Evolutionary conservation across 495 filamentous ascomycete genomes (phyloP).

Genomic region (Pseudomonodictys pantanalensis): DNA sequence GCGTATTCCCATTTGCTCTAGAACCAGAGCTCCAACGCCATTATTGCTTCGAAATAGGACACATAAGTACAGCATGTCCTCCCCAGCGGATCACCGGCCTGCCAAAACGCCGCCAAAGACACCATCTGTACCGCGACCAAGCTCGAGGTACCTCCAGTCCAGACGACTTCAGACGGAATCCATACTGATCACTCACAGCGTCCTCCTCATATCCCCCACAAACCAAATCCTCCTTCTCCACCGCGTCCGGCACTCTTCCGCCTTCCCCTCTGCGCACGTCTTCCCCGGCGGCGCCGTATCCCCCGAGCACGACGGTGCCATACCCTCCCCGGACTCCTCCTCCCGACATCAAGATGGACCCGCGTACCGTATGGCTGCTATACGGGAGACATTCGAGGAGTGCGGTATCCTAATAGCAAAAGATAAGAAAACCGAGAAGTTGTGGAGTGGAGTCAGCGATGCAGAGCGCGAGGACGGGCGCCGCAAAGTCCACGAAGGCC

Average conservation of each 20-base stretch:
- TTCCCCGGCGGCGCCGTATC: slow-evolving; percentile 93
- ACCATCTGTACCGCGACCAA: slow-evolving; percentile 36
- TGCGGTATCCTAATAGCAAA: slow-evolving; percentile 82
- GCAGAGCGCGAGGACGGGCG: slow-evolving; percentile 63
- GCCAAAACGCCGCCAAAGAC: slow-evolving; percentile 29
- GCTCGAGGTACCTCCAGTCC: slow-evolving; percentile 38
- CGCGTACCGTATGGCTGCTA: slow-evolving; percentile 72
- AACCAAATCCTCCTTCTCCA: slow-evolving; percentile 88
- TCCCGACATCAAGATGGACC: slow-evolving; percentile 63
- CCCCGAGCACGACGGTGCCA: slow-evolving; percentile 62
- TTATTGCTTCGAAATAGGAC: background rate
- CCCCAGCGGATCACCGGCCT: slow-evolving; percentile 25
- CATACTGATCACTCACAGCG: slow-evolving; percentile 48
- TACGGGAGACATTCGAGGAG: slow-evolving; percentile 93
- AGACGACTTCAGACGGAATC: slow-evolving; percentile 10
- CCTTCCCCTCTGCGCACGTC: slow-evolving; percentile 90
- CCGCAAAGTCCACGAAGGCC: slow-evolving; percentile 60
- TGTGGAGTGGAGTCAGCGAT: slow-evolving; percentile 57
- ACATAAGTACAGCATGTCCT: slow-evolving; percentile 16
- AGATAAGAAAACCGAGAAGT: slow-evolving; percentile 40
- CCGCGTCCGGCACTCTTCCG: slow-evolving; percentile 73
- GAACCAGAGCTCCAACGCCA: background rate
- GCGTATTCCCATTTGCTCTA: background rate
- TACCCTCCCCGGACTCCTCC: slow-evolving; percentile 47
- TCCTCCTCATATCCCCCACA: slow-evolving; percentile 78